These are phyloP conservation scores for Lasiodiplodia gonubiensis DNA, from an alignment of 2,329 filamentous ascomycete genomes.

Conservation along the genomic window DNA sequence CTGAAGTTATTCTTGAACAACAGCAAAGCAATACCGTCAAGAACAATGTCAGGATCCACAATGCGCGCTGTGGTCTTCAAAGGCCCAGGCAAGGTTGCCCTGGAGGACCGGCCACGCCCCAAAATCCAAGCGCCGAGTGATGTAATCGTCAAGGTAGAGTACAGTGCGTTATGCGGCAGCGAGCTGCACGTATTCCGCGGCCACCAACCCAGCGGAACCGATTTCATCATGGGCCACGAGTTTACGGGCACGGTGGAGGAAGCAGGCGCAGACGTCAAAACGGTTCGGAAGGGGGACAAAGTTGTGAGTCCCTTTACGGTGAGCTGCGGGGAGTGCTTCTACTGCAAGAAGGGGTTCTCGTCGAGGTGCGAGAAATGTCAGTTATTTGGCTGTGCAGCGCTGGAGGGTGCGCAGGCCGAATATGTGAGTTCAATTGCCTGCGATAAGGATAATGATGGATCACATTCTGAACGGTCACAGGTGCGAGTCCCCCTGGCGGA, in stretches of 20 bases:
- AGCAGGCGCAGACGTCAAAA: conserved; percentile 70
- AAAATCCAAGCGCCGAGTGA: conserved; percentile 73
- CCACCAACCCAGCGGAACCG: conserved; percentile 71
- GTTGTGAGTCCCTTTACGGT: conserved; percentile 82
- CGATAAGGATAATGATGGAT: not conserved
- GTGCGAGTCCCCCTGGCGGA: conserved; percentile 77
- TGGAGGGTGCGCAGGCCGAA: conserved; percentile 83
- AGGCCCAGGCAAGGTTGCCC: conserved; percentile 72
- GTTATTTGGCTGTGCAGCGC: conserved; percentile 70
- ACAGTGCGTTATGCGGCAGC: conserved; percentile 85
- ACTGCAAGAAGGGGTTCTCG: conserved; percentile 77
- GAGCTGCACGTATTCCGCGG: conserved; percentile 89
- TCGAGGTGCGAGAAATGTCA: conserved; percentile 74
- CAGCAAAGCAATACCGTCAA: not conserved
- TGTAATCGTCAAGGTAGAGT: conserved; percentile 81
- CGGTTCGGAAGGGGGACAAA: conserved; percentile 74
- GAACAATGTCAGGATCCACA: conserved; percentile 46
- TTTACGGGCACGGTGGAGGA: conserved; percentile 79
- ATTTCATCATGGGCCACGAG: conserved; percentile 80
- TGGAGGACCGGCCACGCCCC: conserved; percentile 82
- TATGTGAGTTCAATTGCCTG: conserved; percentile 56
- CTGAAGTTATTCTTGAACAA: not conserved
- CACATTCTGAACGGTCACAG: not conserved
- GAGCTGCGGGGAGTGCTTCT: conserved; percentile 72
- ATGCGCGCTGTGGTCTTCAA: conserved; percentile 94